Percentiles rank a stretch among this genome's conserved stretches.
Conservation (phyloP, 2,329 filamentous ascomycete genomes). For the Stromatinia cepivora region DNA sequence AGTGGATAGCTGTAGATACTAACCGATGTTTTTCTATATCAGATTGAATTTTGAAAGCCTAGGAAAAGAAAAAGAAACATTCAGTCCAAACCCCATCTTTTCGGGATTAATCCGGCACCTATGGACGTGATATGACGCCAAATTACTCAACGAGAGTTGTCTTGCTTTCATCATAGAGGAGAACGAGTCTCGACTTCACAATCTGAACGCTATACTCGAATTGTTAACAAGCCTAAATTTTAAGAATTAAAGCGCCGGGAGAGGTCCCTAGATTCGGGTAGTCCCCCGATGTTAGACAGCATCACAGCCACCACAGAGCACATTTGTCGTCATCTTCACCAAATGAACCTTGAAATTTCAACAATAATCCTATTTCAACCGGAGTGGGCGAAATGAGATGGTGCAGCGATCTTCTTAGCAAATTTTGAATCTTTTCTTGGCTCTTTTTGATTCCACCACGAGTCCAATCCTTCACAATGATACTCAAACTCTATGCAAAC, state of each 20-base stretch:
- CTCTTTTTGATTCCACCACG: not conserved
- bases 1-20: constrained; percentile 7
- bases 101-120: not conserved
- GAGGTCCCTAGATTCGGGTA: constrained; percentile 8
- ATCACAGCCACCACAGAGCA: not conserved
- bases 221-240: not conserved
- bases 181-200: constrained; percentile 8
- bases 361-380: constrained; percentile 5
- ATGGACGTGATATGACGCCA: not conserved
- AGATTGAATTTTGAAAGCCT: not conserved
- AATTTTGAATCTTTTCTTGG: not conserved
- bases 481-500: not conserved
- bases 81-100: not conserved
- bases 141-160: not conserved
- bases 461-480: not conserved
- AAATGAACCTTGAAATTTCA: constrained; percentile 3
- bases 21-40: not conserved
- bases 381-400: constrained; percentile 4
- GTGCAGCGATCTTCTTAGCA: constrained; percentile 14
- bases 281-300: constrained; percentile 18
- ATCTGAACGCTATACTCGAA: constrained; percentile 7
- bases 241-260: constrained; percentile 3
- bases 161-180: not conserved
- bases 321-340: constrained; percentile 21
- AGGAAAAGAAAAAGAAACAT: not conserved